Conservation (phyloP, 192 early-diverging fungal species). For the Glomus cerebriforme region DNA sequence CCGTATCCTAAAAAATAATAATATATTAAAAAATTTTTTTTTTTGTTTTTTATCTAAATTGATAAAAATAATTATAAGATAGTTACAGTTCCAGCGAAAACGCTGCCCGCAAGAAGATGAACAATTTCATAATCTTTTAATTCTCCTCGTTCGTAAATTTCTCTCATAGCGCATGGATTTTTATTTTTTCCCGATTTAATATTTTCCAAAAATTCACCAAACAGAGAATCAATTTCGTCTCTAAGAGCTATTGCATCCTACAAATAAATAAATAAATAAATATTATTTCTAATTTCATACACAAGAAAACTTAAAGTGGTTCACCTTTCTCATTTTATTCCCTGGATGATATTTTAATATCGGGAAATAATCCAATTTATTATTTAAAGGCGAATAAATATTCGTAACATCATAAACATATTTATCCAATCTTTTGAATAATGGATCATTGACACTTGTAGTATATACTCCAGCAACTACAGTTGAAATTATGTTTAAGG, state of each 20-base stretch:
- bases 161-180: too few relatives aligned
- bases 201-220: not conserved
- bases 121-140: too few relatives aligned
- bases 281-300: not conserved
- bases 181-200: too few relatives aligned
- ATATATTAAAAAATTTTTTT: not conserved
- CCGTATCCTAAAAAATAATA: not conserved
- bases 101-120: not conserved
- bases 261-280: not conserved
- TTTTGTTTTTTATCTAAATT: not conserved
- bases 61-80: not conserved
- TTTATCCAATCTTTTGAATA: not conserved
- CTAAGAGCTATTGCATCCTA: not conserved
- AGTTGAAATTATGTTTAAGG: not conserved
- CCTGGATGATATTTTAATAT: not conserved
- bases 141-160: too few relatives aligned
- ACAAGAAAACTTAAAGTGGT: not conserved
- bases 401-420: not conserved
- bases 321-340: not conserved
- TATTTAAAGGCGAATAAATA: not conserved
- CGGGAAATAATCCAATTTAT: not conserved
- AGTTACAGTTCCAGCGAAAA: too few relatives aligned
- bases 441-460: not conserved
- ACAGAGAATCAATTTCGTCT: not conserved
- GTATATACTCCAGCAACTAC: not conserved